A percentile compares a stretch with the other conserved stretches of the same genome.
Conservation (phyloP, 805 yeast genomes). For the Lipomyces orientalis region DNA sequence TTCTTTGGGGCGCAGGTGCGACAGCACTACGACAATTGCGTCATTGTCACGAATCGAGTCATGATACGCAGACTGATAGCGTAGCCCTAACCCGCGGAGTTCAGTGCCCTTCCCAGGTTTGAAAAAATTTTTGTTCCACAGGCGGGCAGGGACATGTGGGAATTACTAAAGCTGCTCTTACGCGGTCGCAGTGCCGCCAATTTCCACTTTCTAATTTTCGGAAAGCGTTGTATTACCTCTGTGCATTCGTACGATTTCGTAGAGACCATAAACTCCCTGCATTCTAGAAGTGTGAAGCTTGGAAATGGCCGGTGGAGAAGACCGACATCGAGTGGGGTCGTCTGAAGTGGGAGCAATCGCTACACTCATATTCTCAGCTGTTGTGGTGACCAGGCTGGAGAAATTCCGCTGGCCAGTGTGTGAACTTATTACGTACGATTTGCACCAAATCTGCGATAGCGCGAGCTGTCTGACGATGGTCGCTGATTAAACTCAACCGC, state of each 20-base stretch:
- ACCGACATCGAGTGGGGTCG: not conserved
- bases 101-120: not conserved
- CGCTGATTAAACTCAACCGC: not conserved
- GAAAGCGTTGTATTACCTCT: too few species aligned
- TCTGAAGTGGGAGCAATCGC: not conserved
- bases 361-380: not conserved
- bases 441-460: slow-evolving; percentile 2
- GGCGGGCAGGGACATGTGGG: not conserved
- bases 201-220: not conserved
- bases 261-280: not conserved
- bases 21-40: not conserved
- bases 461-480: not conserved
- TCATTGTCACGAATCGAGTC: not conserved
- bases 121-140: not conserved
- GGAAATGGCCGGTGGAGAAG: not conserved
- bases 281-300: not conserved
- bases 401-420: not conserved
- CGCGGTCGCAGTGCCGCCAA: not conserved
- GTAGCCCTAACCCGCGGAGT: not conserved
- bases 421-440: not conserved
- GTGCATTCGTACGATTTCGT: not conserved
- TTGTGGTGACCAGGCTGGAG: not conserved
- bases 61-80: not conserved
- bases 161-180: not conserved
- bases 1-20: not conserved